phyloP scores from a whole-genome alignment of 805 yeast genomes.

The Wickerhamiella domercqiae region DNA sequence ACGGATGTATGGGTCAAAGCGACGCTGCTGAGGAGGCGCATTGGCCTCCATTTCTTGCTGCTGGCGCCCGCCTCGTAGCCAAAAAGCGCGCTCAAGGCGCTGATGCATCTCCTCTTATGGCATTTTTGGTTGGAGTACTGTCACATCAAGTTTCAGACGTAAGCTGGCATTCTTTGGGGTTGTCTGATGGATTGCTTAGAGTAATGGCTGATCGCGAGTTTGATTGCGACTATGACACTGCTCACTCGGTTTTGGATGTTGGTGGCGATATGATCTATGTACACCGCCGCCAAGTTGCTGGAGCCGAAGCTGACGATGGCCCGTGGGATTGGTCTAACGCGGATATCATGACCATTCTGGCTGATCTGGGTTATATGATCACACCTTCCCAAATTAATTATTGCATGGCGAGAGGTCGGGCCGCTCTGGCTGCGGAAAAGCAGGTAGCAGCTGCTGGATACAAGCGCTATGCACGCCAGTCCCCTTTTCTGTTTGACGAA shows the following conservation, averaged over 20 bases:
- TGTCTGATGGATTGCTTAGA: constrained; percentile 39
- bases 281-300: constrained; percentile 25
- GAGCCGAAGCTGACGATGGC: constrained; percentile 14
- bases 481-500: constrained; percentile 31
- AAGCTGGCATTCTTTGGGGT: constrained; percentile 49
- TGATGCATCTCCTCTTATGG: constrained; percentile 25
- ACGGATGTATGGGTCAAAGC: constrained; percentile 38
- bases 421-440: constrained; percentile 36
- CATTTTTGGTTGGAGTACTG: constrained; percentile 43
- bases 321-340: constrained; percentile 28
- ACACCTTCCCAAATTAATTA: constrained; percentile 25
- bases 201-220: constrained; percentile 40
- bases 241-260: constrained; percentile 41
- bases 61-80: constrained; percentile 32
- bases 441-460: constrained; percentile 22
- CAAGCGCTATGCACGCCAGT: constrained; percentile 23
- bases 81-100: constrained; percentile 18
- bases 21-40: constrained; percentile 47
- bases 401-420: constrained; percentile 42
- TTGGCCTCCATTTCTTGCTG: constrained; percentile 50
- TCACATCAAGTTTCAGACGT: constrained; percentile 52
- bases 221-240: constrained; percentile 31
- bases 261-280: constrained; percentile 48
- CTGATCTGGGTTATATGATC: constrained; percentile 27
- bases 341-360: constrained; percentile 31